Evolutionary conservation across 805 yeast genomes (phyloP).

Genomic region (Jamesozyma rosinii): DNA sequence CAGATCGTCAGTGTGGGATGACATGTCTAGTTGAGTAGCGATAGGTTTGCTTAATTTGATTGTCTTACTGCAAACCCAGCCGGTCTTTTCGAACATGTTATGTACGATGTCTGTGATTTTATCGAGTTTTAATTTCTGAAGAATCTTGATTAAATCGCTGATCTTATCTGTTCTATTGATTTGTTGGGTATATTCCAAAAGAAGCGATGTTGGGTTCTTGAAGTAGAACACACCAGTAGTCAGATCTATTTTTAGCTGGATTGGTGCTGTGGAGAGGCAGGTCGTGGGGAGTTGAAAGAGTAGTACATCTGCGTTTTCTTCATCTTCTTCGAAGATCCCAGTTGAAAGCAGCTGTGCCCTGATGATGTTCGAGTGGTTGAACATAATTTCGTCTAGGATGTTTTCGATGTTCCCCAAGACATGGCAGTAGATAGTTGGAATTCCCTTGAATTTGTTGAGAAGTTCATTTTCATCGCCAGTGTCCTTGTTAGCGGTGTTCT

Average conservation of each 20-base stretch:
- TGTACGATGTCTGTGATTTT: slow-evolving; percentile 24
- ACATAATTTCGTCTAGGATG: slow-evolving; percentile 29
- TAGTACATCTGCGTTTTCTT: slow-evolving; percentile 23
- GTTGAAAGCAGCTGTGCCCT: slow-evolving; percentile 24
- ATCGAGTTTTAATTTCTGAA: slow-evolving; percentile 27
- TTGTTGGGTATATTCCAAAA: slow-evolving; percentile 21
- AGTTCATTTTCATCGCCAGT: neutral
- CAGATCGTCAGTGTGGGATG: slow-evolving; percentile 4
- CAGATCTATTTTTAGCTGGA: slow-evolving; percentile 28
- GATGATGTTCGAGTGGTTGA: slow-evolving; percentile 29
- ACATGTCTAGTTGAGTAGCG: slow-evolving; percentile 10
- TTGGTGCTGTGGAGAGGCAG: slow-evolving; percentile 24
- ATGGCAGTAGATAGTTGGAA: slow-evolving; percentile 20
- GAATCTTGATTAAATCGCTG: slow-evolving; percentile 20
- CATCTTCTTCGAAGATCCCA: slow-evolving; percentile 27
- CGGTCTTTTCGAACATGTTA: slow-evolving; percentile 31
- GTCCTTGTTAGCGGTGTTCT: neutral
- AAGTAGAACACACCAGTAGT: slow-evolving; percentile 28
- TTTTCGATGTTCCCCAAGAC: slow-evolving; percentile 24
- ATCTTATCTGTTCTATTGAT: slow-evolving; percentile 24
- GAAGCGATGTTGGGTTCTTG: slow-evolving; percentile 25
- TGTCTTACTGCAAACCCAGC: slow-evolving; percentile 28
- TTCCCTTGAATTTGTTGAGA: slow-evolving; percentile 2
- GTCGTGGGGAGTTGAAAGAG: slow-evolving; percentile 29
- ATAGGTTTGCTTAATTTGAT: slow-evolving; percentile 19